A percentile compares a stretch with the other conserved stretches of the same genome.
Evolutionary conservation across 805 yeast genomes (phyloP).

Genomic region (Yarrowia osloensis): DNA sequence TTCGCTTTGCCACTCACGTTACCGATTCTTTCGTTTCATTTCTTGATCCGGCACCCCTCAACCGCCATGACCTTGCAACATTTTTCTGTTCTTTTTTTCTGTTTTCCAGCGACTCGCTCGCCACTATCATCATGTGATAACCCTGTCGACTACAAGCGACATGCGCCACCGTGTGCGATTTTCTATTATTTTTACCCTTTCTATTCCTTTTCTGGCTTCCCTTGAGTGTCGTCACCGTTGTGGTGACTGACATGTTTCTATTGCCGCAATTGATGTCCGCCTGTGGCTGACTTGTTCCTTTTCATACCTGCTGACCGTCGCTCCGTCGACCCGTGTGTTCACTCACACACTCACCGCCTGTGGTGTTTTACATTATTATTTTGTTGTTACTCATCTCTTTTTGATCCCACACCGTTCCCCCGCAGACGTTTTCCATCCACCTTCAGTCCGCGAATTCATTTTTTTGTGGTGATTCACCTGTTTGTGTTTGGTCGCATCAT

Average conservation of each 20-base stretch:
- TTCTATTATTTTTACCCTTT: background rate
- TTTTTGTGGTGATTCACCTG: background rate
- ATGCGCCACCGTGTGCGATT: background rate
- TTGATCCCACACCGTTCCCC: background rate
- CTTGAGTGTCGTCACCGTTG: background rate
- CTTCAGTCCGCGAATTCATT: background rate
- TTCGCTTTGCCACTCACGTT: background rate
- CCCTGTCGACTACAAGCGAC: background rate
- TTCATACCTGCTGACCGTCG: background rate
- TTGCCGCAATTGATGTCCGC: no score
- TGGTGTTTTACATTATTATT: background rate
- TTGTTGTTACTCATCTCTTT: background rate
- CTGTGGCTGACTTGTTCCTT: background rate
- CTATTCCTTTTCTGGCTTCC: background rate
- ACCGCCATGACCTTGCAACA: background rate
- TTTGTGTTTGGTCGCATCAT: background rate
- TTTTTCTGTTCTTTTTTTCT: background rate
- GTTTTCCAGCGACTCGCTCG: background rate
- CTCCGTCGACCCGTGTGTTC: background rate
- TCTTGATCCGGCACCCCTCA: background rate
- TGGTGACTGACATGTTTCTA: background rate
- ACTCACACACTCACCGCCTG: conserved; percentile 10
- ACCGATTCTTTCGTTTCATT: background rate
- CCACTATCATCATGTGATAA: background rate
- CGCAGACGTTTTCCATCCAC: conserved; percentile 1